phyloP scores from a whole-genome alignment of 2,329 filamentous ascomycete genomes.

The Ophiostoma himal-ulmi region DNA sequence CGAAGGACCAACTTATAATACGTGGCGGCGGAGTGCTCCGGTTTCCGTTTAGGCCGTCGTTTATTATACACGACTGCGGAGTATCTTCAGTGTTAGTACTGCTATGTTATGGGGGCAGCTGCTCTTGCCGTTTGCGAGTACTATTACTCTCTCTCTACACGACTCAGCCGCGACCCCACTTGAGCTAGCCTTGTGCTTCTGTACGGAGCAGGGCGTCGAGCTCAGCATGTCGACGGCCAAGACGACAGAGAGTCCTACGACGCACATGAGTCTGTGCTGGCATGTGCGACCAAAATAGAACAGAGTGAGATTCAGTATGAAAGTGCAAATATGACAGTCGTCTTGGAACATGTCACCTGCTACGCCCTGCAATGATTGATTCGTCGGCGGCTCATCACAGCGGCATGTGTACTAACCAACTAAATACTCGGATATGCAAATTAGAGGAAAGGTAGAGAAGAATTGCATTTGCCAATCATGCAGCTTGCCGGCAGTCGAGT shows the following conservation, averaged over 20 bases:
- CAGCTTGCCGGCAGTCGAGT: not conserved
- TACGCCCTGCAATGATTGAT: not conserved
- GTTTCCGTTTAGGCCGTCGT: conserved; percentile 8
- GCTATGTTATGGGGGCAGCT: not conserved
- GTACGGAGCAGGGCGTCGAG: no score
- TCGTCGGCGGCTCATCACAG: not conserved
- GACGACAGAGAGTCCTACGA: conserved; percentile 1
- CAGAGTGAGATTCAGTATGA: not conserved
- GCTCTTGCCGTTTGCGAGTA: not conserved
- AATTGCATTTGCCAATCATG: not conserved
- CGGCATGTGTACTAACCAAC: not conserved
- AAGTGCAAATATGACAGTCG: not conserved
- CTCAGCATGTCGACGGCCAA: not conserved
- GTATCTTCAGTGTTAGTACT: not conserved
- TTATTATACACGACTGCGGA: conserved; percentile 4
- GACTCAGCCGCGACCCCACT: not conserved
- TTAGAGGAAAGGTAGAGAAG: not conserved
- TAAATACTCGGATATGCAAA: not conserved
- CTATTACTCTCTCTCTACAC: not conserved
- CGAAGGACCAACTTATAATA: not conserved
- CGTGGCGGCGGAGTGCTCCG: conserved; percentile 14
- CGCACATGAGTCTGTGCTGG: conserved; percentile 3
- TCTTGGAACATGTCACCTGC: not conserved
- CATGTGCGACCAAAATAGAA: conserved; percentile 6
- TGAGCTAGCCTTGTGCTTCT: not conserved